A percentile compares a stretch with the other conserved stretches of the same genome.
Conservation (phyloP, 73 alveolate species). For the Paramecium bursaria region DNA sequence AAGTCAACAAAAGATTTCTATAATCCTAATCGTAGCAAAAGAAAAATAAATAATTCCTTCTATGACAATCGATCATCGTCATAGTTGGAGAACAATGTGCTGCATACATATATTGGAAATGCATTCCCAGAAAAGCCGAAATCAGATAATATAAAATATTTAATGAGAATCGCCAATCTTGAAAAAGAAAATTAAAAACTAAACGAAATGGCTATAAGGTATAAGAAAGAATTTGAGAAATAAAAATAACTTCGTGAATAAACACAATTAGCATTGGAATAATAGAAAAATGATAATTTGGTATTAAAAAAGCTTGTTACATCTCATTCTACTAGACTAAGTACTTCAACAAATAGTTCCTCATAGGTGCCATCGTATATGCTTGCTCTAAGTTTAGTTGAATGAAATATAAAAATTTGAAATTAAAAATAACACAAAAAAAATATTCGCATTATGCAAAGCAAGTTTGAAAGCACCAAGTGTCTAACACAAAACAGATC, state of each 20-base stretch:
- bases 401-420: too few relatives aligned
- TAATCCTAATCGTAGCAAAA: constrained; percentile 32
- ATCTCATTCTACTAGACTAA: not conserved
- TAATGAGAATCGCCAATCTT: constrained; percentile 43
- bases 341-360: not conserved
- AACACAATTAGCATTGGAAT: not conserved
- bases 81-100: constrained; percentile 24
- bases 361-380: constrained; percentile 26
- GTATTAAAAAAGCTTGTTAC: constrained; percentile 31
- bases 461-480: too few relatives aligned
- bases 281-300: not conserved
- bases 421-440: too few relatives aligned
- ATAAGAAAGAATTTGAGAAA: constrained; percentile 6
- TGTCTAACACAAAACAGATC: constrained; percentile 58
- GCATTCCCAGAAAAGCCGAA: constrained; percentile 47
- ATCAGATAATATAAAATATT: constrained; percentile 12
- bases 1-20: constrained; percentile 19
- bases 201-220: not conserved
- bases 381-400: constrained; percentile 51
- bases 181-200: constrained; percentile 47
- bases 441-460: too few relatives aligned
- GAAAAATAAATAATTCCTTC: constrained; percentile 39
- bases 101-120: constrained; percentile 27
- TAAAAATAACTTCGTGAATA: not conserved
- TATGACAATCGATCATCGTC: constrained; percentile 36